Evolutionary conservation across 805 yeast species (phyloP).

Genomic region (Ogataea trehaloabstinens): DNA sequence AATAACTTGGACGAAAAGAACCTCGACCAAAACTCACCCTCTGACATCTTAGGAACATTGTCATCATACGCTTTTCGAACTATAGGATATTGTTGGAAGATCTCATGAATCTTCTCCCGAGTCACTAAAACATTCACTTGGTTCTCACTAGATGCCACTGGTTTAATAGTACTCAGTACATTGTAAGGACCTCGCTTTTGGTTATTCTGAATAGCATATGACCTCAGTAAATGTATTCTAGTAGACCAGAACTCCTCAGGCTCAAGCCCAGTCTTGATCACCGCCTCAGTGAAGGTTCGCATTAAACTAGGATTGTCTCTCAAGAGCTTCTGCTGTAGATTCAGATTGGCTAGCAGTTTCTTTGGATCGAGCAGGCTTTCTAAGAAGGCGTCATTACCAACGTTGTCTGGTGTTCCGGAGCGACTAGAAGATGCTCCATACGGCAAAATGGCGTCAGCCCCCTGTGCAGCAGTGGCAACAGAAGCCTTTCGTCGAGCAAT

Average conservation of each 20-base stretch:
- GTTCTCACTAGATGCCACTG: conserved; percentile 89
- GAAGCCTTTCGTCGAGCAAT: conserved; percentile 64
- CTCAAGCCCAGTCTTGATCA: conserved; percentile 70
- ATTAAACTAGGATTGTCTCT: conserved; percentile 67
- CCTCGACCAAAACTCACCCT: conserved; percentile 94
- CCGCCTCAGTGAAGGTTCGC: conserved; percentile 82
- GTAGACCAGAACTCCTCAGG: conserved; percentile 87
- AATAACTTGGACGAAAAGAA: conserved; percentile 90
- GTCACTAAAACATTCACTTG: conserved; percentile 92
- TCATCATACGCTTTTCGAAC: conserved; percentile 88
- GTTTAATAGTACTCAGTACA: conserved; percentile 88
- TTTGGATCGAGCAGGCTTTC: conserved; percentile 48
- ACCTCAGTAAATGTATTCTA: conserved; percentile 72
- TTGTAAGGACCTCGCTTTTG: conserved; percentile 93
- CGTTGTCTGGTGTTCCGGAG: conserved; percentile 14
- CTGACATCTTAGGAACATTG: conserved; percentile 82
- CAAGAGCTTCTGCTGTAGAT: conserved; percentile 75
- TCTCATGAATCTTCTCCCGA: conserved; percentile 82
- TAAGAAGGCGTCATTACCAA: conserved; percentile 28
- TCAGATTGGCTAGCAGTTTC: conserved; percentile 64
- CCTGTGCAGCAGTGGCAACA: conserved; percentile 24
- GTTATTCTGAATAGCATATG: conserved; percentile 78
- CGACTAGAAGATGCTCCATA: conserved; percentile 6
- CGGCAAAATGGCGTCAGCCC: conserved; percentile 2
- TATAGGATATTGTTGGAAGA: conserved; percentile 89